These are phyloP conservation scores for Penicillium longicatenatum DNA, from an alignment of 495 filamentous ascomycete genomes.

Conservation along the genomic window DNA sequence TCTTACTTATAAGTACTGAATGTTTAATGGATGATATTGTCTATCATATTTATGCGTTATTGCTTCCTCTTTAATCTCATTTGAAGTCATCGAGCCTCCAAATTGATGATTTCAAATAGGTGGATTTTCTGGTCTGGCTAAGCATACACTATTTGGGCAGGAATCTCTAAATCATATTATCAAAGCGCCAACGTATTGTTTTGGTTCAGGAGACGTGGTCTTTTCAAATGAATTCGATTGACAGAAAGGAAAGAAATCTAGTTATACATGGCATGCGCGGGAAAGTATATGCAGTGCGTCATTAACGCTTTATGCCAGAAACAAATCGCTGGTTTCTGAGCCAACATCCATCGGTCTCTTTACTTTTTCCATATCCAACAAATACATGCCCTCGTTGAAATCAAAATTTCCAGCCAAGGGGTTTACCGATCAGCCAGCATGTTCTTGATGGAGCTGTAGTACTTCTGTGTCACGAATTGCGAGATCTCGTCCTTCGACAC, in stretches of 20 bases:
- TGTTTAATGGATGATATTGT: neutral
- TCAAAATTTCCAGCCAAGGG: neutral
- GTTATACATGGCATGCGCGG: conserved; percentile 50
- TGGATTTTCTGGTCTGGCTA: too few relatives aligned
- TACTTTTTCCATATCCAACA: conserved; percentile 6
- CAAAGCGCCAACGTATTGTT: too few relatives aligned
- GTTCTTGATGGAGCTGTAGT: conserved; percentile 73
- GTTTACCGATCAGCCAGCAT: conserved; percentile 74
- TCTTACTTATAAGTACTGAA: neutral
- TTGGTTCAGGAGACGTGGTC: too few relatives aligned
- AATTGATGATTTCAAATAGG: neutral
- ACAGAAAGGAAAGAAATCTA: conserved; percentile 38
- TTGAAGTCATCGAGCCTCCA: too few relatives aligned
- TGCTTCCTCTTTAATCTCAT: neutral
- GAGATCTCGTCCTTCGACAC: conserved; percentile 84
- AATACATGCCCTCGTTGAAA: neutral
- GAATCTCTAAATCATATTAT: too few relatives aligned
- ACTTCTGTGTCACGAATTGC: conserved; percentile 58
- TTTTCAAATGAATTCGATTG: conserved; percentile 29
- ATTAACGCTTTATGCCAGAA: conserved; percentile 20
- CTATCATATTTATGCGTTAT: neutral
- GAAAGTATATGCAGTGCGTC: conserved; percentile 45
- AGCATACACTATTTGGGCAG: too few relatives aligned
- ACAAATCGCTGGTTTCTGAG: conserved; percentile 19
- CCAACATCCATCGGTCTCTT: conserved; percentile 3